phyloP scores from a whole-genome alignment of 805 yeast species.

The Starmerella vaccinii region DNA sequence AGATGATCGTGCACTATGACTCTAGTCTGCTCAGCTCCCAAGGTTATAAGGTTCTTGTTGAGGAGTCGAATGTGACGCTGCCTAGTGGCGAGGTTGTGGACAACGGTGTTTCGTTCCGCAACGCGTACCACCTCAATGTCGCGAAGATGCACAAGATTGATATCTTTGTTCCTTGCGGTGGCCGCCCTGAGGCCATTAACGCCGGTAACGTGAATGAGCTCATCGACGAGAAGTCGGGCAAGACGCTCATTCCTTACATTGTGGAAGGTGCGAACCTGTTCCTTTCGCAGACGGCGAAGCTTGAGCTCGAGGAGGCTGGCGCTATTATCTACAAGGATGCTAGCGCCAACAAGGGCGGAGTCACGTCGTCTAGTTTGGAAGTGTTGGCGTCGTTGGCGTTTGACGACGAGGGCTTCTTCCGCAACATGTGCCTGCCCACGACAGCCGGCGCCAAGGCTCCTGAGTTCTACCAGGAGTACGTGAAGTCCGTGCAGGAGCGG shows the following conservation, averaged over 20 bases:
- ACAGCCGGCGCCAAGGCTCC: conserved; percentile 44
- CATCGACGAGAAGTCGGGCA: conserved; percentile 63
- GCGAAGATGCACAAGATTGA: conserved; percentile 58
- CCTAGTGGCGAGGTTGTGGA: conserved; percentile 69
- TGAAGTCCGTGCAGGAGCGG: conserved; percentile 66
- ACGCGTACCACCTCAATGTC: conserved; percentile 71
- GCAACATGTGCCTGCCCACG: conserved; percentile 57
- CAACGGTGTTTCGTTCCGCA: conserved; percentile 84
- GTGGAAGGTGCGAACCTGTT: conserved; percentile 97
- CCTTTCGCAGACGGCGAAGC: conserved; percentile 87
- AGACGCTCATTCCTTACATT: conserved; percentile 68
- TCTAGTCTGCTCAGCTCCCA: conserved; percentile 50
- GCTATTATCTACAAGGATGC: conserved; percentile 87
- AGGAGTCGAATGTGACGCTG: conserved; percentile 65
- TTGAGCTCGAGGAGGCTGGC: conserved; percentile 77
- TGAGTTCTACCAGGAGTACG: conserved; percentile 70
- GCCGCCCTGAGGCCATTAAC: conserved; percentile 93
- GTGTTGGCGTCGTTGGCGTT: conserved; percentile 89
- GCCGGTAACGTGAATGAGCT: conserved; percentile 65
- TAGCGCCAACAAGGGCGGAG: conserved; percentile 97
- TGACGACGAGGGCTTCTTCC: conserved; percentile 70
- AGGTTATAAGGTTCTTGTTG: conserved; percentile 78
- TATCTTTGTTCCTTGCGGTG: conserved; percentile 96
- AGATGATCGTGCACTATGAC: conserved; percentile 64
- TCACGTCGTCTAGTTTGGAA: conserved; percentile 89